phyloP scores from a whole-genome alignment of 441 rosid genomes.

The Pelargonium citronellum region DNA sequence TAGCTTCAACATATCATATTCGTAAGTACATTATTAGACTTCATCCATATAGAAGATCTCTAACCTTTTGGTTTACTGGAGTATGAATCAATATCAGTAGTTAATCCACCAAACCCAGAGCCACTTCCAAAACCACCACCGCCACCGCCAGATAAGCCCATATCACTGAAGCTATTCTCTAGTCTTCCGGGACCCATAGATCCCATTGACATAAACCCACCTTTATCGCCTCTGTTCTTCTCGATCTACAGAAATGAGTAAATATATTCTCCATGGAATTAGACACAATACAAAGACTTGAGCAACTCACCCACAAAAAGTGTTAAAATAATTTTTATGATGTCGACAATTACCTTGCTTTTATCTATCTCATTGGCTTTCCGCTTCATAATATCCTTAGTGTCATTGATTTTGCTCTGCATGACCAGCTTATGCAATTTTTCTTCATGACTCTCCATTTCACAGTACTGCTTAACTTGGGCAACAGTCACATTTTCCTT shows the following conservation, averaged over 20 bases:
- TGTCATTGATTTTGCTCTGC: slow-evolving; percentile 96
- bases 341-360: slow-evolving; percentile 63
- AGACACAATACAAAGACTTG: slow-evolving; percentile 13
- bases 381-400: slow-evolving; percentile 94
- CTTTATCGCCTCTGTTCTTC: slow-evolving; percentile 78
- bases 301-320: neutral
- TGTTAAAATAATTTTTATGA: neutral
- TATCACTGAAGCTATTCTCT: slow-evolving; percentile 70
- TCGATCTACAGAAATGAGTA: slow-evolving; percentile 53
- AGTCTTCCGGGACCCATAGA: slow-evolving; percentile 83
- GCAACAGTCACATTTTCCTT: slow-evolving; percentile 91
- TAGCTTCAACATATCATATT: neutral
- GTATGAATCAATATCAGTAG: slow-evolving; percentile 2
- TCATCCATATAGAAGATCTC: neutral
- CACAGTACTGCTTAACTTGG: slow-evolving; percentile 97
- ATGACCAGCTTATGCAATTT: slow-evolving; percentile 84
- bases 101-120: neutral
- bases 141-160: neutral
- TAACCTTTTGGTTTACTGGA: slow-evolving; percentile 2
- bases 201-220: slow-evolving; percentile 64
- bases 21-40: neutral
- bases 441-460: slow-evolving; percentile 99
- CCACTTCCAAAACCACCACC: slow-evolving; percentile 6
- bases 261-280: slow-evolving; percentile 10
- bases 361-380: slow-evolving; percentile 97